A percentile compares a stretch with the other conserved stretches of the same genome.
These are phyloP conservation scores for Trichomonascaceae sp. DNA, from an alignment of 1,139 yeast species.

Conservation along the genomic window DNA sequence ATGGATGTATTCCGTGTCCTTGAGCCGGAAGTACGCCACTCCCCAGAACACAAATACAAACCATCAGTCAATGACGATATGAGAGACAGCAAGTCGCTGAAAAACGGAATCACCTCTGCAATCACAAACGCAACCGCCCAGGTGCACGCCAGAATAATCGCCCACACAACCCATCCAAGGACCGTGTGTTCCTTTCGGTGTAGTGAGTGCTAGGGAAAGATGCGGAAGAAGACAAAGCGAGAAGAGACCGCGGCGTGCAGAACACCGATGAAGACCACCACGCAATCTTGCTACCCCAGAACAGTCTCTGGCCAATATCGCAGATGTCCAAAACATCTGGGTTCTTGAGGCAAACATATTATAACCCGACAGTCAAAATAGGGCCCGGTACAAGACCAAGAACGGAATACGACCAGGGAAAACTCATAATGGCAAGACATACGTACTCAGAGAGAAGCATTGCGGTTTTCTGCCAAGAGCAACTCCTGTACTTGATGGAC, in stretches of 20 bases:
- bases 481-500: conserved; percentile 36
- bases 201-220: conserved; percentile 31
- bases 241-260: conserved; percentile 43
- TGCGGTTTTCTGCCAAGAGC: conserved; percentile 48
- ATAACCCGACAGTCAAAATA: conserved; percentile 38
- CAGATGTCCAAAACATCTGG: conserved; percentile 42
- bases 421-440: conserved; percentile 49
- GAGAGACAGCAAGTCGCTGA: conserved; percentile 42
- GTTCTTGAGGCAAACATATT: conserved; percentile 38
- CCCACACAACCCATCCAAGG: conserved; percentile 43
- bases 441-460: conserved; percentile 48
- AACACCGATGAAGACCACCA: conserved; percentile 49
- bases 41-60: conserved; percentile 58
- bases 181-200: conserved; percentile 38
- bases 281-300: conserved; percentile 38
- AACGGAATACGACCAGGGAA: conserved; percentile 52
- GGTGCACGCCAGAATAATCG: conserved; percentile 28
- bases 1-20: conserved; percentile 18
- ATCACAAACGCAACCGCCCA: conserved; percentile 46
- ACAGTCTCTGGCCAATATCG: conserved; percentile 46
- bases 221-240: conserved; percentile 34
- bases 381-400: conserved; percentile 47
- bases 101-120: conserved; percentile 53
- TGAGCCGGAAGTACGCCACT: conserved; percentile 36
- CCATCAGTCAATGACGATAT: conserved; percentile 54